Evolutionary conservation across 768 basidiomycete genomes (phyloP).

Genomic region (Boletus rubroflammeus): DNA sequence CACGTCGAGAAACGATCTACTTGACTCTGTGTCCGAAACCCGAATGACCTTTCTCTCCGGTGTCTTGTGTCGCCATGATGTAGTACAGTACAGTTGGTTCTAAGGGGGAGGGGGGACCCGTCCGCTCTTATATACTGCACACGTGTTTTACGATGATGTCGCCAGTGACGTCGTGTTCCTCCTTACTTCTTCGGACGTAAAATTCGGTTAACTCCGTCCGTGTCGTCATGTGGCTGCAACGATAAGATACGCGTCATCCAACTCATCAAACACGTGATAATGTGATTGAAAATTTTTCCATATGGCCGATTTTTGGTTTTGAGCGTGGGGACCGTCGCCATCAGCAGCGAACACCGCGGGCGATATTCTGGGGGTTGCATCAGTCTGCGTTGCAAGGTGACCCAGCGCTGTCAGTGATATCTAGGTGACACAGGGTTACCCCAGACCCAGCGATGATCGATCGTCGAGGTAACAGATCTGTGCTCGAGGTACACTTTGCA

Average conservation of each 20-base stretch:
- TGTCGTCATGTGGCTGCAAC: slow-evolving; percentile 16
- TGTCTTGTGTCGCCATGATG: slow-evolving; percentile 2
- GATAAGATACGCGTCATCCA: background rate
- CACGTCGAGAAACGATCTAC: background rate
- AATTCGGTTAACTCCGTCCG: background rate
- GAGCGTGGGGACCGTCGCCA: background rate
- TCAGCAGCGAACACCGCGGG: background rate
- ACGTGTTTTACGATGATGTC: slow-evolving; percentile 16
- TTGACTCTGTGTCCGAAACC: slow-evolving; percentile 17
- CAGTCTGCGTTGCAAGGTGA: background rate
- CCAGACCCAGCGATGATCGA: background rate
- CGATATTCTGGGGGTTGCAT: background rate
- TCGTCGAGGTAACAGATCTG: slow-evolving; percentile 5
- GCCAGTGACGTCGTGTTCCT: slow-evolving; percentile 14
- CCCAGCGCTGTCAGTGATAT: background rate
- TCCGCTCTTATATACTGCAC: background rate
- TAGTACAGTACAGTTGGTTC: background rate
- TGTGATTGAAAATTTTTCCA: background rate
- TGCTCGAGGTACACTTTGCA: background rate
- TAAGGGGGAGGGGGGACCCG: no score
- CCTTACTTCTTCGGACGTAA: slow-evolving; percentile 6
- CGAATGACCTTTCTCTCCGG: background rate
- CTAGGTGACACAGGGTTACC: background rate
- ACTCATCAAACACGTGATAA: slow-evolving; percentile 7
- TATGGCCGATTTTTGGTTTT: no score